Conservation (phyloP, 1,139 yeast species). For the Maudiozyma humilis region DNA sequence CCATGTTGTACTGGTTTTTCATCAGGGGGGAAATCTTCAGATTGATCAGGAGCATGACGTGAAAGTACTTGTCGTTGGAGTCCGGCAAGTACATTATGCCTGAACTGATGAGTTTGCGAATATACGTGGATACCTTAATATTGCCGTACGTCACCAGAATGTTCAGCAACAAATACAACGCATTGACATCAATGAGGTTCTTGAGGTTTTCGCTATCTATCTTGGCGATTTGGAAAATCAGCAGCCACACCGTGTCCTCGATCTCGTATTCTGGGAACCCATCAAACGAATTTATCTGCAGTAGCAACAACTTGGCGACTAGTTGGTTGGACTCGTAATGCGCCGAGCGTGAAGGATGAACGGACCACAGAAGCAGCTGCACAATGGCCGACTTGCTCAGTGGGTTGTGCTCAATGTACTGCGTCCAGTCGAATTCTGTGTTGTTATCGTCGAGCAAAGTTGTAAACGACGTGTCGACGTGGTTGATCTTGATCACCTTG, state of each 20-base stretch:
- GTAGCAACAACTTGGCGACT: conserved; percentile 25
- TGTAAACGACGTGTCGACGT: conserved; percentile 22
- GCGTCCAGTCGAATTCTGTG: conserved; percentile 29
- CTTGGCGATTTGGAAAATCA: conserved; percentile 29
- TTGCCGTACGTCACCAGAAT: conserved; percentile 29
- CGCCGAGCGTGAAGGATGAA: conserved; percentile 26
- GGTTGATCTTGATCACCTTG: conserved; percentile 10
- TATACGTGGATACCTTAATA: conserved; percentile 52
- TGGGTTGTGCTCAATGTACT: conserved; percentile 26
- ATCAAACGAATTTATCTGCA: conserved; percentile 26
- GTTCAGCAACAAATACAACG: conserved; percentile 23
- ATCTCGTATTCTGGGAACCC: conserved; percentile 27
- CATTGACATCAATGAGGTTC: conserved; percentile 13
- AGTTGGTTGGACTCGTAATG: conserved; percentile 29
- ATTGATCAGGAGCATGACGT: conserved; percentile 32
- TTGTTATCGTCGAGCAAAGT: conserved; percentile 23
- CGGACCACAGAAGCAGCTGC: conserved; percentile 29
- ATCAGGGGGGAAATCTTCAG: conserved; percentile 33
- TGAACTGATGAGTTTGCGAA: conserved; percentile 72
- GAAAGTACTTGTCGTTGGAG: conserved; percentile 32
- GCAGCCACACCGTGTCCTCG: conserved; percentile 29
- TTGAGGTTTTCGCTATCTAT: conserved; percentile 13
- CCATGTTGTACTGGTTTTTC: conserved; percentile 33
- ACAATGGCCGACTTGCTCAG: conserved; percentile 19
- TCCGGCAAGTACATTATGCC: conserved; percentile 56